Evolutionary conservation across 805 yeast species (phyloP).

Genomic region (Candida jianshihensis): DNA sequence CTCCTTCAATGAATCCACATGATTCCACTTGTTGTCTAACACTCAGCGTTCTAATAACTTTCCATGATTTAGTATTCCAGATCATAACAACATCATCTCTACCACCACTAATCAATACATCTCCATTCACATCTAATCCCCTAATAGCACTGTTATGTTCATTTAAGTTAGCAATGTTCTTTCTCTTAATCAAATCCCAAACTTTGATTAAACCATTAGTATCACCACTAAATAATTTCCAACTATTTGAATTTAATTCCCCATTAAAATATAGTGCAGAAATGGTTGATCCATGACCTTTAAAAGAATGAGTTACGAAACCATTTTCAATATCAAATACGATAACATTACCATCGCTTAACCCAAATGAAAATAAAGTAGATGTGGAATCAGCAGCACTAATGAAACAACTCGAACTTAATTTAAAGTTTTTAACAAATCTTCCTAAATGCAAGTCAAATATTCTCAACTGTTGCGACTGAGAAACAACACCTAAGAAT

Average conservation of each 20-base stretch:
- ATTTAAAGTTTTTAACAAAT: constrained; percentile 45
- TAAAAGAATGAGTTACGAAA: constrained; percentile 78
- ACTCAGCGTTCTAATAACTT: constrained; percentile 60
- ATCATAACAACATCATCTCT: constrained; percentile 72
- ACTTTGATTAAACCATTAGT: constrained; percentile 49
- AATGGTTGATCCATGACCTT: constrained; percentile 89
- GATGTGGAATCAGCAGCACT: constrained; percentile 74
- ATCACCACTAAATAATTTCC: constrained; percentile 76
- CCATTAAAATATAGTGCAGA: constrained; percentile 75
- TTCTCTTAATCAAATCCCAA: constrained; percentile 67
- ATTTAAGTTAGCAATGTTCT: constrained; percentile 50
- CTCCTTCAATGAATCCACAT: constrained; percentile 68
- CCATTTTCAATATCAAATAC: constrained; percentile 92
- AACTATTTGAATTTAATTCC: constrained; percentile 53
- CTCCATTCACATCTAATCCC: constrained; percentile 59
- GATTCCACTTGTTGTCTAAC: constrained; percentile 67
- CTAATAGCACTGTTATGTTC: constrained; percentile 86
- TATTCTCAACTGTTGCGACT: constrained; percentile 74
- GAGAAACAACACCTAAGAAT: constrained; percentile 66
- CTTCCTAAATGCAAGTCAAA: constrained; percentile 33
- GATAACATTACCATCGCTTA: constrained; percentile 86
- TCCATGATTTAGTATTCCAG: constrained; percentile 48
- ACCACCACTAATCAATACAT: constrained; percentile 69
- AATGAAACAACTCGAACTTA: constrained; percentile 78
- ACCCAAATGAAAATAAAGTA: constrained; percentile 85